phyloP scores from a whole-genome alignment of 495 filamentous ascomycete species.

The Xylaria intraflava region DNA sequence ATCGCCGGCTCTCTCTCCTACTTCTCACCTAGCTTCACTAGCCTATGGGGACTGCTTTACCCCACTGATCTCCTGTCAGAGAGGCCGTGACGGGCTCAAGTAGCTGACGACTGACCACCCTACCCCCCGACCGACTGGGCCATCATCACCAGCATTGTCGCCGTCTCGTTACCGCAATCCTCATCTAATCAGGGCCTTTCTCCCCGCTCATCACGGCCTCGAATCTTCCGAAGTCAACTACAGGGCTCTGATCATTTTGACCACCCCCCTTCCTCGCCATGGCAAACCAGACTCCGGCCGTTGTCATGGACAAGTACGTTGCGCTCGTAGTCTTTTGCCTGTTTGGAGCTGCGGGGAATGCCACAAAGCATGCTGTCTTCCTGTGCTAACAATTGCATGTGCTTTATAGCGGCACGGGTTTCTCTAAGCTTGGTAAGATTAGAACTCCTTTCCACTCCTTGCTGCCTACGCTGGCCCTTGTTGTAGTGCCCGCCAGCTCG shows the following conservation, averaged over 20 bases:
- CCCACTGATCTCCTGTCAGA: background rate
- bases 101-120: background rate
- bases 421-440: constrained; percentile 86
- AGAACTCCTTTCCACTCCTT: background rate
- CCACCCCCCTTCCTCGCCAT: constrained; percentile 42
- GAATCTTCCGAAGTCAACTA: no score
- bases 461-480: background rate
- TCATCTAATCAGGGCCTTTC: background rate
- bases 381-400: constrained; percentile 17
- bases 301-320: constrained; percentile 99
- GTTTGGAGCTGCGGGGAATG: background rate
- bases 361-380: constrained; percentile 15
- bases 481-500: constrained; percentile 1
- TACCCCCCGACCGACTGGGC: no score
- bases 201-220: no score
- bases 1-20: background rate
- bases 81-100: background rate
- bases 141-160: background rate
- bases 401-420: constrained; percentile 81
- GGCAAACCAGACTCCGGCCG: constrained; percentile 97
- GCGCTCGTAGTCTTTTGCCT: constrained; percentile 38
- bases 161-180: background rate
- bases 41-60: background rate
- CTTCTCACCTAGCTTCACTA: background rate
- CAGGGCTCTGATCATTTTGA: constrained; percentile 18